Base-by-base conservation (phyloP, 2,329 filamentous ascomycete species). In the Penicillium sp. region DNA sequence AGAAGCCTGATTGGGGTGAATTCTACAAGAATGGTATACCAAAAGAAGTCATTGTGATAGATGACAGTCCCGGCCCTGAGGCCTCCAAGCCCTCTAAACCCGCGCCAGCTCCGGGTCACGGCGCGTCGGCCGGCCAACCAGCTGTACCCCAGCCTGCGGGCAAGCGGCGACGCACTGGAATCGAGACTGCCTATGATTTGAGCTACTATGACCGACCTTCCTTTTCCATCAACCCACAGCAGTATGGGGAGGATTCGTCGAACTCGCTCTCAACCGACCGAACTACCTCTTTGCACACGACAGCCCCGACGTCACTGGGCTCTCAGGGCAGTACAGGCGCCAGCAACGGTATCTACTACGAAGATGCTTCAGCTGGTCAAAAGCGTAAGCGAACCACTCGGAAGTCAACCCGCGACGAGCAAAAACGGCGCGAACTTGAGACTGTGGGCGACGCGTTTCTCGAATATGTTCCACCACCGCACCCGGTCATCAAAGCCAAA, bases 401-500 rank as follows among this genome's bases (percentile, higher is more conserved):
- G 59, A 90, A 93, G 65, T 90, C 93, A 63, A 83, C 88, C 55
- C 89, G 90, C 68, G 90, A 92, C 71, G 90, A 96, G 73, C 88
- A 90, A 54, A 93, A 91, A 73, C 83, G 88, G 64, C 84, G 89
- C 67, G 90, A 95, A 68, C 78, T 89, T 45, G 89, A 92, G 67
- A 82, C 82, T 24, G 81, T 87, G 39, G 84, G 85, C 24, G 88
- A 93, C 72, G 86, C 88, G 21, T 90, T 88, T 69, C 82, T 87
- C 63, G 89, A 85, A 63, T 98, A 98, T 72, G 84, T 91, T 50
- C 93, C 95, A 44, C 95, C 93, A 7, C 87, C 91, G 1, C 89
- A 91, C 63, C 93, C 93, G 3, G 88, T 91, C 4, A 91, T 95
- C 79, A 98, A 99, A 80, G 90, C 93, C 21, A 87, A 88, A 67